Base-by-base conservation (phyloP, 106 monocot genomes). In the Phalaenopsis aphrodite region DNA sequence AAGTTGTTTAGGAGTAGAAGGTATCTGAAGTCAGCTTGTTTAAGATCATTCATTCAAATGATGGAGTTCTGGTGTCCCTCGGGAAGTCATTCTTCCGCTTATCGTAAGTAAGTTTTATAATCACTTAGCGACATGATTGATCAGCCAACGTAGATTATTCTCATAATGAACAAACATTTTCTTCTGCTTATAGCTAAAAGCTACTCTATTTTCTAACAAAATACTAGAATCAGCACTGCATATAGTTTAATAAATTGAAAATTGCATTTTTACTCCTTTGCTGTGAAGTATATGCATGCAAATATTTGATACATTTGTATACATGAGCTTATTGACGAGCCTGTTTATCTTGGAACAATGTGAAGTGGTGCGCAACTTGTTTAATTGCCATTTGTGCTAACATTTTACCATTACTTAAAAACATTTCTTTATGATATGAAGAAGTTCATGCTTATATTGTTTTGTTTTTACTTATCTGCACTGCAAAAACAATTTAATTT, bases 1-100 rank as follows among this genome's bases (percentile, higher is more conserved):
- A 74, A 74, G 43, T 74, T 74, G 74, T 45, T 74, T 42, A 42
- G 42, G 73, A 73, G 30, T 18, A 74, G 41, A 74, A 45, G 43
- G 42, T 42, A 45, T 45, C 74, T 74, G 43, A 5, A 74, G 21
- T 74, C 42, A 42, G 41, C 74, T 74, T 74, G 74, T 45, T 30
- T 11, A 12, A 42, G 74, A 42, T 45, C 74, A 43, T 74, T 74
- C 74, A 74, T 74, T 74, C 74, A 69, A 69, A 38, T 37, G 42
- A 18, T 74, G 43, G 21, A 74, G 74, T 43, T 74, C n/a, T 74
- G 74, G 19, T 74, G 43, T 19, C 36, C 36, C 19, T 74, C 17
- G 19, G n/a, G 43, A 74, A 43, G 74, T 74, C 43, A 19, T 39
- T 42, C n/a, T 19, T 43, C 21, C 45, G 11, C 8, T 42, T 17